A percentile compares a stretch with the other conserved stretches of the same genome.
Conservation (phyloP, 2,329 filamentous ascomycete genomes). For the Lachnellula arida region DNA sequence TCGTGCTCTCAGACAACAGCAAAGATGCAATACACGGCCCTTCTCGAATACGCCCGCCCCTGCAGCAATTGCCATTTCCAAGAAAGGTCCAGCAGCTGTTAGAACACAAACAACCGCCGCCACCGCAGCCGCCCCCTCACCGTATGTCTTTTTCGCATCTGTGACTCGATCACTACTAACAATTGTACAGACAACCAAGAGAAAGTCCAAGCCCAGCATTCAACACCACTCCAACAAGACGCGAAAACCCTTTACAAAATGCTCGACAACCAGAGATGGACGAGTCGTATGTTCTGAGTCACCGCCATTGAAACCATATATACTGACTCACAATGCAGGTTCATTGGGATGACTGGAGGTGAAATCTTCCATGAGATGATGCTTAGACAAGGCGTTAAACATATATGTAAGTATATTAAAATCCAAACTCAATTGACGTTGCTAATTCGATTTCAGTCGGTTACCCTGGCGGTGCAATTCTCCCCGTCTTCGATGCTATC, state of each 20-base stretch:
- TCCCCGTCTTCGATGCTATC: slow-evolving; percentile 97
- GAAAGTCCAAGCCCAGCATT: slow-evolving; percentile 60
- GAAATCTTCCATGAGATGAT: slow-evolving; percentile 99
- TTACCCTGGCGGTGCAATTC: slow-evolving; percentile 92
- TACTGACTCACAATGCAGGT: slow-evolving; percentile 44
- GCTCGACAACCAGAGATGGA: slow-evolving; percentile 62
- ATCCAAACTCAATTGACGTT: neutral
- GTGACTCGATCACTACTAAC: slow-evolving; percentile 27
- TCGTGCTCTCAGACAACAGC: slow-evolving; percentile 37
- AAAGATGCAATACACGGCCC: slow-evolving; percentile 29
- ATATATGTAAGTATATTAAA: slow-evolving; percentile 68
- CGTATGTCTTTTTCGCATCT: slow-evolving; percentile 14
- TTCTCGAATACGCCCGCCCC: slow-evolving; percentile 42
- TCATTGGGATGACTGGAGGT: slow-evolving; percentile 91
- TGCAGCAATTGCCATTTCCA: slow-evolving; percentile 18
- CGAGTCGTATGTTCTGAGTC: slow-evolving; percentile 62
- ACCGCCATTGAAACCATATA: slow-evolving; percentile 9
- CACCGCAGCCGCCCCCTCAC: slow-evolving; percentile 37
- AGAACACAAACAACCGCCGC: slow-evolving; percentile 48
- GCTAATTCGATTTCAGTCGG: slow-evolving; percentile 50
- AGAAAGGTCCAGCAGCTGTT: slow-evolving; percentile 38
- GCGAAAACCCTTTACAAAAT: slow-evolving; percentile 57
- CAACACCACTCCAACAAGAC: slow-evolving; percentile 42
- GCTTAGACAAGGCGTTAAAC: slow-evolving; percentile 85
- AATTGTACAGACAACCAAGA: slow-evolving; percentile 46